Base-by-base conservation (phyloP, 768 basidiomycete species). In the Dictyophora rubrovolvata region DNA sequence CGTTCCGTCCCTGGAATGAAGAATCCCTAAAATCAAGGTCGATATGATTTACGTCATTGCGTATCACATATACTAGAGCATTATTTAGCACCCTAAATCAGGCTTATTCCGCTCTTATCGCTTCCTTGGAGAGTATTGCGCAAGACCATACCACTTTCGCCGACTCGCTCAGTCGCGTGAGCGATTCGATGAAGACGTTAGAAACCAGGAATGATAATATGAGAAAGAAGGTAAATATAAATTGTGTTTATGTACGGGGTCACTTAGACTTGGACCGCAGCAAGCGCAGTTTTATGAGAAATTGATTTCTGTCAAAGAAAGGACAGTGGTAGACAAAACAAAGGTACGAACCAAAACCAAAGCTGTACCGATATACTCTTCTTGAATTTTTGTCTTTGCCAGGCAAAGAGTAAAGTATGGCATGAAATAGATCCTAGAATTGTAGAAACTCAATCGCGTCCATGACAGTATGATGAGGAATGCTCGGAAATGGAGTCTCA, bases 211-310 rank as follows among this genome's bases (percentile, higher is more conserved):
- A 81, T 62, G 86, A 86, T 46, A 81, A 84, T 36, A 69, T 79
- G 20, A 83, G 83, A 73, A 86, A 81, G 75, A 87, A 85, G 74
- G 87, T 82, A 63, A 37, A 21, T 54, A 5, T 21, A 10, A 59
- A 33, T 16, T 8, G 33, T n/a, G 34, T 53, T 18, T 34, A 37
- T 37, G 54, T 3, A 28, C 4, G 28, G 28, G 47, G 16, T 17
- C 22, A n/a, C 9, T 51, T 20, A 47, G 8, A 18, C 11, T 16
- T 37, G 36, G 4, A 53, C 28, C 17, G 17, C 65, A 89, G 83
- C 85, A 89, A 76, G 73, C 79, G 56, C 76, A 75, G 63, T 86
- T 83, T 69, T 89, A 84, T 67, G 81, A 85, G 69, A 88, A 83
- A 67, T 69, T 89, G 20, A 68, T 91, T 0, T 70, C 79, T 2